These are phyloP conservation scores for Echites panduratus DNA, from an alignment of 257 asterid species.

Conservation along the genomic window DNA sequence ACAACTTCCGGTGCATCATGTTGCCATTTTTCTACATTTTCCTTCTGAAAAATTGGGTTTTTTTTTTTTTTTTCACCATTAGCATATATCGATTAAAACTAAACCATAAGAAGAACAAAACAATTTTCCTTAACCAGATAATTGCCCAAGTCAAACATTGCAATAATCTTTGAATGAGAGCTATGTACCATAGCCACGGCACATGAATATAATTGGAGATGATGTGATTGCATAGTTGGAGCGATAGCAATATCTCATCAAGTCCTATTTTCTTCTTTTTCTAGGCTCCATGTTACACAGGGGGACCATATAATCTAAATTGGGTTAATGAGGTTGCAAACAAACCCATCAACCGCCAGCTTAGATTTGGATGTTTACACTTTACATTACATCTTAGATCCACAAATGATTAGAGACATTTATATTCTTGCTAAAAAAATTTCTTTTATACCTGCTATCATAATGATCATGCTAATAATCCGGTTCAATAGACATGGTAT, in stretches of 20 bases:
- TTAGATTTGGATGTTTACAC: not conserved
- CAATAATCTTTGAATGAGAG: constrained; percentile 8
- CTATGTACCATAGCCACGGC: constrained; percentile 11
- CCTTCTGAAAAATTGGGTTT: constrained; percentile 41
- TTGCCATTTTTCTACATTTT: constrained; percentile 58
- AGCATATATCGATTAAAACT: not conserved
- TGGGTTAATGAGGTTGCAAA: not conserved
- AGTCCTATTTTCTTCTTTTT: not conserved
- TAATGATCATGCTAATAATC: not conserved
- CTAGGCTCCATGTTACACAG: constrained; percentile 7
- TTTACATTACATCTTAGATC: not conserved
- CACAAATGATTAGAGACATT: not conserved
- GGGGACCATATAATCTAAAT: constrained; percentile 22
- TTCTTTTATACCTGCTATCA: not conserved
- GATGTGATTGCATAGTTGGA: constrained; percentile 23
- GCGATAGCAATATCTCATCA: constrained; percentile 24
- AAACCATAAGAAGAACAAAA: not conserved
- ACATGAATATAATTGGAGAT: constrained; percentile 15
- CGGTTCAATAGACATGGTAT: not conserved
- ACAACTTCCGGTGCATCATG: constrained; percentile 77
- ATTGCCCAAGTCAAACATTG: not conserved
- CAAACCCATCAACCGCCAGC: not conserved
- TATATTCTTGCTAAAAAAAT: not conserved
- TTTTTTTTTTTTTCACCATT: not conserved
- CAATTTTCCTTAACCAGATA: not conserved